A percentile compares a stretch with the other conserved stretches of the same genome.
These are phyloP conservation scores for Cryomyces antarcticus DNA, from an alignment of 495 filamentous ascomycete species.

Conservation along the genomic window DNA sequence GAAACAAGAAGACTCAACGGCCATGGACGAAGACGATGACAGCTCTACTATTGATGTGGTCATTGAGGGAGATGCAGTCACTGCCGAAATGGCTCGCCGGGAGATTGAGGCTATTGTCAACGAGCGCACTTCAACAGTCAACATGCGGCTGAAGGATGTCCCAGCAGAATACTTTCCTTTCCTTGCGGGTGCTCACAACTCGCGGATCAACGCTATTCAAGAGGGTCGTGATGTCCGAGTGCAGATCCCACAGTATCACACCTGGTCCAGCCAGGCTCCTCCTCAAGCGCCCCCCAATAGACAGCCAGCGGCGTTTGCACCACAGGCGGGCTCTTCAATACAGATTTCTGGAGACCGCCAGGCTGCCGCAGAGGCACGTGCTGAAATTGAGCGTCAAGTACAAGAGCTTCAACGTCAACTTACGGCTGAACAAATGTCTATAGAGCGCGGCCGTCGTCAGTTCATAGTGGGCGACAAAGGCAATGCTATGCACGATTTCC, in stretches of 20 bases:
- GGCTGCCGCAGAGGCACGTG: constrained; percentile 59
- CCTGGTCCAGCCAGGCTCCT: constrained; percentile 47
- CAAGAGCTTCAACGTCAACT: constrained; percentile 50
- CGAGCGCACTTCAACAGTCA: constrained; percentile 66
- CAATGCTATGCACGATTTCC: constrained; percentile 61
- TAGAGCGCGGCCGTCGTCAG: constrained; percentile 65
- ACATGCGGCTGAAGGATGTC: constrained; percentile 52
- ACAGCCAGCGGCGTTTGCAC: constrained; percentile 41
- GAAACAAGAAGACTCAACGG: constrained; percentile 39
- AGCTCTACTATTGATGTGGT: constrained; percentile 61
- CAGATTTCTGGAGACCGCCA: constrained; percentile 67
- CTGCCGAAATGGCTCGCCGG: constrained; percentile 59
- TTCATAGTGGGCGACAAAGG: constrained; percentile 75
- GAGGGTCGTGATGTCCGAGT: constrained; percentile 49
- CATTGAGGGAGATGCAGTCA: constrained; percentile 77
- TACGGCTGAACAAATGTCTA: constrained; percentile 46
- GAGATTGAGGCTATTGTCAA: constrained; percentile 68
- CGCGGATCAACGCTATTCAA: constrained; percentile 45
- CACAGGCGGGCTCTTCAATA: constrained; percentile 50
- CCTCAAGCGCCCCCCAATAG: constrained; percentile 43
- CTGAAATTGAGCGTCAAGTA: constrained; percentile 56
- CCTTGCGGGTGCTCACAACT: constrained; percentile 66
- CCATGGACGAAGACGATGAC: constrained; percentile 45
- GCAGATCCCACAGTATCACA: constrained; percentile 60
- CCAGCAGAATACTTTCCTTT: constrained; percentile 92